phyloP scores from a whole-genome alignment of 306 rosid genomes.

The Boehmeria nivea region DNA sequence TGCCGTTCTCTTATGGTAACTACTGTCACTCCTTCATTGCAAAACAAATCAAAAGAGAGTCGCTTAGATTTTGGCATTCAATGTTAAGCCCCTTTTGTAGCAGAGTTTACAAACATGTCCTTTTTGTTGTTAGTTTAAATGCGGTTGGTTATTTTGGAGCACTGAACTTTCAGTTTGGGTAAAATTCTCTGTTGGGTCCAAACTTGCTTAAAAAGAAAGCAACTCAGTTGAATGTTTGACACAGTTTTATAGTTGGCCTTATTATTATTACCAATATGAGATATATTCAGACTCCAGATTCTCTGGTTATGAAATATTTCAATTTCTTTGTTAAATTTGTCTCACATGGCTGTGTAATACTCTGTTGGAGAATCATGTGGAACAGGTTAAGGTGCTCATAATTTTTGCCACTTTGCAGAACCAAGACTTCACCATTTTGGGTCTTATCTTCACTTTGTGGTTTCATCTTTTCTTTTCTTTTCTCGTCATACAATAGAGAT shows the following conservation, averaged over 20 bases:
- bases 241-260: conserved; percentile 12
- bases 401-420: too few relatives aligned
- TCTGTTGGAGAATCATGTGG: too few relatives aligned
- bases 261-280: neutral
- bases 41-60: conserved; percentile 15
- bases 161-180: conserved; percentile 30
- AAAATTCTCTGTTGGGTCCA: conserved; percentile 10
- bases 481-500: too few relatives aligned
- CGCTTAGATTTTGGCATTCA: conserved; percentile 23
- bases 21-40: conserved; percentile 8
- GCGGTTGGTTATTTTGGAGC: conserved; percentile 18
- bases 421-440: too few relatives aligned
- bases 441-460: too few relatives aligned
- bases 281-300: neutral
- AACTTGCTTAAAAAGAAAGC: conserved; percentile 19
- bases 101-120: conserved; percentile 34
- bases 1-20: conserved; percentile 3
- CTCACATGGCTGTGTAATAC: too few relatives aligned
- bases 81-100: conserved; percentile 35
- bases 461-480: too few relatives aligned
- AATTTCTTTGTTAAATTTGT: too few relatives aligned
- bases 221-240: conserved; percentile 16
- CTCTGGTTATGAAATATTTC: too few relatives aligned
- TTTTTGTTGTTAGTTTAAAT: conserved; percentile 37
- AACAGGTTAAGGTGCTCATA: too few relatives aligned